A percentile compares a stretch with the other conserved stretches of the same genome.
Conservation (phyloP, 495 filamentous ascomycete genomes). For the Neurospora pannonica region DNA sequence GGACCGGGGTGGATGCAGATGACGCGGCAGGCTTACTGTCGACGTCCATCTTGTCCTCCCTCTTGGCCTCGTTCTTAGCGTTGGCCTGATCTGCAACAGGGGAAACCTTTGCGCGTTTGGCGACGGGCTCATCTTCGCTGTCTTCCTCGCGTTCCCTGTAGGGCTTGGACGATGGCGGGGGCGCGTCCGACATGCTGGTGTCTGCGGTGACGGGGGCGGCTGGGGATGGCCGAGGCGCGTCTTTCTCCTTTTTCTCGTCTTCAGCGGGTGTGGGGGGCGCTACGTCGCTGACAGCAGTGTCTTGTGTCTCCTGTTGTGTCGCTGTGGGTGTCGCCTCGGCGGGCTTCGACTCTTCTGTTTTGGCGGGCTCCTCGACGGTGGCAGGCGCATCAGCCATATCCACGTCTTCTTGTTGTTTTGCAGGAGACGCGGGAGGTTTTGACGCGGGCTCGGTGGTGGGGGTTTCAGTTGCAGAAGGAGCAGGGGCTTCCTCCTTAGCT, state of each 20-base stretch:
- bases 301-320: conserved; percentile 15
- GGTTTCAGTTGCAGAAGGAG: neutral
- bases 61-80: conserved; percentile 7
- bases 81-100: conserved; percentile 17
- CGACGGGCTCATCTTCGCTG: conserved; percentile 58
- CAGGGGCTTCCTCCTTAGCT: conserved; percentile 9
- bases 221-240: conserved; percentile 6
- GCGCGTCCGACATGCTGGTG: conserved; percentile 27
- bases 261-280: conserved; percentile 15
- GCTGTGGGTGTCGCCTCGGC: neutral
- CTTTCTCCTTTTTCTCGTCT: conserved; percentile 9
- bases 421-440: neutral
- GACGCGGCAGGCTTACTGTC: conserved; percentile 3
- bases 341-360: neutral
- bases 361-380: neutral
- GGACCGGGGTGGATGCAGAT: neutral
- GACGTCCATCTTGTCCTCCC: conserved; percentile 12
- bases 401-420: conserved; percentile 12
- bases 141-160: conserved; percentile 66
- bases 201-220: conserved; percentile 18
- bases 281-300: conserved; percentile 17
- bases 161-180: conserved; percentile 37
- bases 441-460: neutral
- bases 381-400: conserved; percentile 17
- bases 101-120: conserved; percentile 60